Conservation (phyloP, 2,329 filamentous ascomycete genomes). For the Aspergillus cejpii region DNA sequence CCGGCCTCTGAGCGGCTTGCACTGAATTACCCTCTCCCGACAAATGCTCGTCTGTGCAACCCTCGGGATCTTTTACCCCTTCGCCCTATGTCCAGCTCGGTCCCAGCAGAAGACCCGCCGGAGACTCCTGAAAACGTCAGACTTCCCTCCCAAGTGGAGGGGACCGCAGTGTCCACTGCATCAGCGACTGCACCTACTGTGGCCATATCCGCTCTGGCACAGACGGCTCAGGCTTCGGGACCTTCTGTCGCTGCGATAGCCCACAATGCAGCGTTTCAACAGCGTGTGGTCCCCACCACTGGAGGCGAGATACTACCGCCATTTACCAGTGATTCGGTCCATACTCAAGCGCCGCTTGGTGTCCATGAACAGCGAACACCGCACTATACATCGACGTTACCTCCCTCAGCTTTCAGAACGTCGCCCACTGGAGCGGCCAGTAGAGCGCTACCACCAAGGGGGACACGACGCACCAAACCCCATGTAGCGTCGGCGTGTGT, state of each 20-base stretch:
- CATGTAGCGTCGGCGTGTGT: slow-evolving; percentile 46
- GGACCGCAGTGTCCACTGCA: slow-evolving; percentile 15
- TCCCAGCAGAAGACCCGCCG: slow-evolving; percentile 33
- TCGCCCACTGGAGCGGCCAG: slow-evolving; percentile 17
- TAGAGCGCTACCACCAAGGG: slow-evolving; percentile 31
- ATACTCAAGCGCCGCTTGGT: slow-evolving; percentile 15
- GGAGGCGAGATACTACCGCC: slow-evolving; percentile 15
- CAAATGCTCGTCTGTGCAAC: slow-evolving; percentile 36
- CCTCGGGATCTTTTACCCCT: slow-evolving; percentile 35
- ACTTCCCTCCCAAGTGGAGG: slow-evolving; percentile 24
- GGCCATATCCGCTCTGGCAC: slow-evolving; percentile 8
- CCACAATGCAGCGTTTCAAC: slow-evolving; percentile 14
- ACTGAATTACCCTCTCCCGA: slow-evolving; percentile 30
- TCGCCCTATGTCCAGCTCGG: slow-evolving; percentile 42
- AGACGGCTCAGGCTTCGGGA: slow-evolving; percentile 11
- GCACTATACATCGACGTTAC: slow-evolving; percentile 20
- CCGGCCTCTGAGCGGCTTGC: slow-evolving; percentile 31
- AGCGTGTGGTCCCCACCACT: slow-evolving; percentile 10
- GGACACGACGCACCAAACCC: slow-evolving; percentile 42
- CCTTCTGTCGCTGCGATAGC: slow-evolving; percentile 11
- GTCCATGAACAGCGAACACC: slow-evolving; percentile 17
- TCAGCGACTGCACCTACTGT: slow-evolving; percentile 6
- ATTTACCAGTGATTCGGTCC: slow-evolving; percentile 17
- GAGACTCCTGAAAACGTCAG: slow-evolving; percentile 34
- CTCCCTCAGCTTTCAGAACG: slow-evolving; percentile 20